These are phyloP conservation scores for Polytrichum formosum DNA, from an alignment of 225 moss, liverwort and hornwort genomes.

Conservation along the genomic window DNA sequence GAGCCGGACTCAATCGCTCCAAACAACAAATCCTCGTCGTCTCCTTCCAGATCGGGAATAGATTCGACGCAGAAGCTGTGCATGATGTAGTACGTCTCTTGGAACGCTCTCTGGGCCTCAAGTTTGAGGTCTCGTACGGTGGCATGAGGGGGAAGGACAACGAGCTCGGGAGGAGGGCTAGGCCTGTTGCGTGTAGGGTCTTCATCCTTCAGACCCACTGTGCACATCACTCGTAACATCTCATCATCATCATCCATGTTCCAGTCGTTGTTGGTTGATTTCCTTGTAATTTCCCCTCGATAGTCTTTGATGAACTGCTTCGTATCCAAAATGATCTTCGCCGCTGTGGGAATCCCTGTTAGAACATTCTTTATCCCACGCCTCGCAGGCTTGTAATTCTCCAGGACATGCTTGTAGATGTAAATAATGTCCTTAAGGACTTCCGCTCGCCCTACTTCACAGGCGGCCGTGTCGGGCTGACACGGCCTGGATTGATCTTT, in stretches of 20 bases:
- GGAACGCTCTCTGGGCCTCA: constrained; percentile 94
- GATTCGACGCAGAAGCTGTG: constrained; percentile 79
- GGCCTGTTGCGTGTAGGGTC: constrained; percentile 81
- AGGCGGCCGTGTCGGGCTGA: constrained; percentile 52
- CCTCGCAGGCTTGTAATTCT: constrained; percentile 95
- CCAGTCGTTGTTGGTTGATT: constrained; percentile 94
- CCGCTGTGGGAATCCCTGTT: constrained; percentile 91
- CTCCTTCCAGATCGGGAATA: constrained; percentile 85
- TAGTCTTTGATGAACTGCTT: constrained; percentile 99
- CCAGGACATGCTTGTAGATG: constrained; percentile 95
- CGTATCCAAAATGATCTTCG: constrained; percentile 88
- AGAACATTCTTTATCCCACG: constrained; percentile 82
- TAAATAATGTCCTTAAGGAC: constrained; percentile 92
- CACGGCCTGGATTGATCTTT: constrained; percentile 58
- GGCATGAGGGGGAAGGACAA: constrained; percentile 93
- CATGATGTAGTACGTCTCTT: constrained; percentile 97
- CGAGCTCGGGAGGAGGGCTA: constrained; percentile 91
- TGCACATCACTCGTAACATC: constrained; percentile 90
- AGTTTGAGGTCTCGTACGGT: constrained; percentile 88
- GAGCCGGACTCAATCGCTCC: constrained; percentile 93
- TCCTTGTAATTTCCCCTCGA: constrained; percentile 90
- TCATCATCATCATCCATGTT: constrained; percentile 99
- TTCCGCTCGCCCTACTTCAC: constrained; percentile 91
- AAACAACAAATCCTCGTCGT: constrained; percentile 85
- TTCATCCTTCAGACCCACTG: constrained; percentile 83